These are phyloP conservation scores for Schoenoplectus tabernaemontani DNA, from an alignment of 202 grass and related monocot genomes.

Conservation along the genomic window DNA sequence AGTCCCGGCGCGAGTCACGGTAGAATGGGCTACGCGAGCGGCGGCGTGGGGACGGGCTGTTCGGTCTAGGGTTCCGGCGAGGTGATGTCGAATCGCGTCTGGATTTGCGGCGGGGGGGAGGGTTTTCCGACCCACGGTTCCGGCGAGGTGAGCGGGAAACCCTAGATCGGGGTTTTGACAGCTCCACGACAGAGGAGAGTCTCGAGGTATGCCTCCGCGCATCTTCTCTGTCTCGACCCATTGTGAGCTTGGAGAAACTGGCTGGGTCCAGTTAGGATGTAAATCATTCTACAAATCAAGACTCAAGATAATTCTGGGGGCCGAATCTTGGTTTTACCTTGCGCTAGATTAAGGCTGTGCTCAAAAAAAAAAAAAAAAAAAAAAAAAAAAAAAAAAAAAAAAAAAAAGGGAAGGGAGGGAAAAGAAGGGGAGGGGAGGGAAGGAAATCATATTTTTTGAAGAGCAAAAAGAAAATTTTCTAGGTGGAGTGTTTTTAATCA, in stretches of 20 bases:
- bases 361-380: too few species aligned
- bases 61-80: conserved; percentile 5
- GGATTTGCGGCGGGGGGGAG: neutral
- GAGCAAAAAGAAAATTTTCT: too few species aligned
- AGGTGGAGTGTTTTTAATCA: too few species aligned
- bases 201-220: neutral
- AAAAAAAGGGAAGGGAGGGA: too few species aligned
- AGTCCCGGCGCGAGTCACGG: conserved; percentile 25
- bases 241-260: neutral
- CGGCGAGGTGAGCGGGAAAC: conserved; percentile 32
- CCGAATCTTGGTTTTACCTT: too few species aligned
- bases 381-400: too few species aligned
- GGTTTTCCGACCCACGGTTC: neutral
- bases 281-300: neutral
- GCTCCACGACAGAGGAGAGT: conserved; percentile 43
- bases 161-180: conserved; percentile 40
- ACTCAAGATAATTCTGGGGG: too few species aligned
- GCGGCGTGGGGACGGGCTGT: conserved; percentile 36
- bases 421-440: too few species aligned
- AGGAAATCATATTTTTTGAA: too few species aligned
- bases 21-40: conserved; percentile 26
- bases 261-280: neutral
- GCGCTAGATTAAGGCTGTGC: too few species aligned
- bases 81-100: neutral
- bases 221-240: conserved; percentile 19